Conservation (phyloP, 805 yeast species). For the Sugiyamaella valdiviana region DNA sequence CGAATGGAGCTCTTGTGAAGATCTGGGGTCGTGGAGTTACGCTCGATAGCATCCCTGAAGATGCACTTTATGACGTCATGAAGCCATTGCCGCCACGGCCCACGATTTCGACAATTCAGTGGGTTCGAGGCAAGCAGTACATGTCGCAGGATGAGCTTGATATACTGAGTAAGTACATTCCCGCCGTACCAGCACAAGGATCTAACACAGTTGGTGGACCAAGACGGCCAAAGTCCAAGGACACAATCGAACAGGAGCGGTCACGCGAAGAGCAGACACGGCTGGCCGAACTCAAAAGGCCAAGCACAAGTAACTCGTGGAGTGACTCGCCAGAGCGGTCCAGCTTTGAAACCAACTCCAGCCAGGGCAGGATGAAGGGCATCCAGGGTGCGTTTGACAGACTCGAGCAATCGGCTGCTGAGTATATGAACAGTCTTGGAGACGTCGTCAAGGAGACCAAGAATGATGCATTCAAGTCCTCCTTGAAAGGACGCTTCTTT, state of each 20-base stretch:
- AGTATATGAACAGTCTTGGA: constrained; percentile 39
- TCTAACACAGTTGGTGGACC: constrained; percentile 56
- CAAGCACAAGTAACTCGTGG: background rate
- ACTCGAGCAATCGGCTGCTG: constrained; percentile 41
- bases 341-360: background rate
- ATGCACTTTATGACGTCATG: constrained; percentile 62
- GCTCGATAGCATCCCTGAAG: constrained; percentile 35
- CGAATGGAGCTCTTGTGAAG: constrained; percentile 49
- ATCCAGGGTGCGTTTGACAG: constrained; percentile 39
- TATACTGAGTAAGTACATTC: constrained; percentile 31
- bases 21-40: constrained; percentile 41
- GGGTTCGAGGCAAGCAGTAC: constrained; percentile 74
- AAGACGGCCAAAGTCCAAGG: constrained; percentile 54
- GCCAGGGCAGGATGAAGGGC: constrained; percentile 21
- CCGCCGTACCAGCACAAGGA: background rate
- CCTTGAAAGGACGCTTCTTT: constrained; percentile 21
- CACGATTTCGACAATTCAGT: constrained; percentile 65
- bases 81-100: constrained; percentile 75
- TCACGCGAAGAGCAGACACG: constrained; percentile 22
- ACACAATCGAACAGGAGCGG: constrained; percentile 26
- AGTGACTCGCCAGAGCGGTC: background rate
- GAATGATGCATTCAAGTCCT: constrained; percentile 20
- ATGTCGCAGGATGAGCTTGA: constrained; percentile 61
- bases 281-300: constrained; percentile 2
- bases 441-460: constrained; percentile 29